A percentile compares a stretch with the other conserved stretches of the same genome.
These are phyloP conservation scores for Naganishia vishniacii DNA, from an alignment of 768 basidiomycete genomes.

Conservation along the genomic window DNA sequence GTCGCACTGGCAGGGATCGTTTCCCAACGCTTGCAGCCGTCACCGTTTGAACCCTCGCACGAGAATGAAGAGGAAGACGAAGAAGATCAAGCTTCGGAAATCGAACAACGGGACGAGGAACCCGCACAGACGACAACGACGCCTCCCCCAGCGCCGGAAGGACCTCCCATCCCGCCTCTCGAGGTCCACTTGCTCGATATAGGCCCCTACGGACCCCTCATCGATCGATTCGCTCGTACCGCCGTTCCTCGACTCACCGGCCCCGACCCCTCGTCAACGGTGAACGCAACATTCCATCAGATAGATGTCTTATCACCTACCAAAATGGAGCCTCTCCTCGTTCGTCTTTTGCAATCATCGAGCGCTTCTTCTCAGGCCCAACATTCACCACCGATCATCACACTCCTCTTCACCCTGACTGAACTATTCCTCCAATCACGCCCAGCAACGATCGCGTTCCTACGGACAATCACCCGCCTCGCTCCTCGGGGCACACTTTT, in stretches of 20 bases:
- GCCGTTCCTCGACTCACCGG: neutral
- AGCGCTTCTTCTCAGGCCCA: neutral
- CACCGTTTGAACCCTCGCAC: neutral
- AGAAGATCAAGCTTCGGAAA: constrained; percentile 7
- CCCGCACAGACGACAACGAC: neutral
- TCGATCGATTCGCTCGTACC: constrained; percentile 20
- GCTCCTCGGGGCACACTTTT: constrained; percentile 34
- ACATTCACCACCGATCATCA: constrained; percentile 41
- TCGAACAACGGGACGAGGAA: neutral
- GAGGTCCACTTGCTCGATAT: constrained; percentile 37
- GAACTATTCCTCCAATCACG: constrained; percentile 47
- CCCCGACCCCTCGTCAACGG: neutral
- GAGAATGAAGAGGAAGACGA: neutral
- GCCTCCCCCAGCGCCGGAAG: neutral
- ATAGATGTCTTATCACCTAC: constrained; percentile 20
- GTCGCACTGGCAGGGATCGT: constrained; percentile 36
- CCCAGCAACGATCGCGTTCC: constrained; percentile 33
- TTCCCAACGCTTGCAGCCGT: neutral
- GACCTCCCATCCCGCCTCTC: neutral
- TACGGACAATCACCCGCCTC: constrained; percentile 30
- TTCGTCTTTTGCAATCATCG: neutral
- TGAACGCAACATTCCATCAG: constrained; percentile 21
- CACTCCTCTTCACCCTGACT: constrained; percentile 45
- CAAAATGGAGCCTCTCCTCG: neutral
- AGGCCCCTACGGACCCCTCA: constrained; percentile 35